Evolutionary conservation across 345 rosid genomes (phyloP), one percentile per base, ranked within the genome.

Genomic region (Populus davidiana): DNA sequence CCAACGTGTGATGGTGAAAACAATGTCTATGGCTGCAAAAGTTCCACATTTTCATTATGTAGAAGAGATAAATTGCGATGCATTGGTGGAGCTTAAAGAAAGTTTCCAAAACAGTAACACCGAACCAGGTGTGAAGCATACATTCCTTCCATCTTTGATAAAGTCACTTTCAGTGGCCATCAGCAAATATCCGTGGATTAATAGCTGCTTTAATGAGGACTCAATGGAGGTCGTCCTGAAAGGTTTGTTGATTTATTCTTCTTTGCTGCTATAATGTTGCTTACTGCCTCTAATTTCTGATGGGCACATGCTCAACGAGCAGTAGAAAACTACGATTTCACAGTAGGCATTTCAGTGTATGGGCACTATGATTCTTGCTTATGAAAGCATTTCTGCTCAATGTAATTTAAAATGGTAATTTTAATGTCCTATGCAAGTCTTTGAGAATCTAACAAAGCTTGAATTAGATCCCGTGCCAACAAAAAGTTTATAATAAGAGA

Each of bases 1-100:
- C 81, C 91, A 84, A 82, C 71, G 99, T 79, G 72, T 96, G 72
- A 95, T 95, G 98, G 99, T 92, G 71, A 95, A 92, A 82, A 85
- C 99, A 81, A 95, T 95, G 99, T 85, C 94, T 64, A 80, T 90
- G 94, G 98, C 94, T 63, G 91, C 93, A 65, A 93, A 87, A 77
- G 93, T 95, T 73, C 99, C 99, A 1, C 99, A 95, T 84, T 95
- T 95, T 81, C 89, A 95, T 87, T 95, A 89, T 69, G 98, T 93
- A 21, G 99, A 95, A 81, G 99, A 93, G 87, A 90, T 95, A 23
- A 89, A 86, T 59, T 95, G 98, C 29, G 91, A 93, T 78, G 85
- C 94, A n/a, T 84, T 95, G 23, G 90, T 89, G 78, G 86, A 90
- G 75, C 93, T 95, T 49, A 93, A 92, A 71, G 82, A 84, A 23